These are phyloP conservation scores for Blastobotrys capitulatus DNA, from an alignment of 1,139 yeast genomes.

Conservation along the genomic window DNA sequence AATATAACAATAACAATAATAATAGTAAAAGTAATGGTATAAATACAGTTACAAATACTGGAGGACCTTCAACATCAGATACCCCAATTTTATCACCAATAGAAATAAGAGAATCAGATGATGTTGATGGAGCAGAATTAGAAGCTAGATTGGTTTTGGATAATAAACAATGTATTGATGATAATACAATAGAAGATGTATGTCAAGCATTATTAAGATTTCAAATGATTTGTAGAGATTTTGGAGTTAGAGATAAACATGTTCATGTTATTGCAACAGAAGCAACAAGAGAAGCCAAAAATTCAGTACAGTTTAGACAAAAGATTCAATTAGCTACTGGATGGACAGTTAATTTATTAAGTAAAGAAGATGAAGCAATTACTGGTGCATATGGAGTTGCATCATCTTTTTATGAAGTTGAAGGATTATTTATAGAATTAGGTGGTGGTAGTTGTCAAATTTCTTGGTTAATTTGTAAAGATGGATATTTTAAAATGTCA, in stretches of 20 bases:
- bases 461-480: constrained; percentile 54
- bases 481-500: constrained; percentile 51
- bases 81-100: not conserved
- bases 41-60: not conserved
- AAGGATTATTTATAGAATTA: constrained; percentile 60
- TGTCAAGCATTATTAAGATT: constrained; percentile 56
- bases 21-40: not conserved
- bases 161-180: constrained; percentile 44
- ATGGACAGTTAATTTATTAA: constrained; percentile 53
- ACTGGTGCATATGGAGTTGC: constrained; percentile 66
- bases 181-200: constrained; percentile 49
- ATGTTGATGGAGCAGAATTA: not conserved
- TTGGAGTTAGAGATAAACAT: constrained; percentile 53
- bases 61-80: not conserved
- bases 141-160: not conserved
- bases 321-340: constrained; percentile 50
- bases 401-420: constrained; percentile 54
- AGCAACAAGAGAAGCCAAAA: constrained; percentile 59
- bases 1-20: constrained; percentile 13
- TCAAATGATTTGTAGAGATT: constrained; percentile 58
- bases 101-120: not conserved
- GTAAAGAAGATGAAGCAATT: constrained; percentile 55
- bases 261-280: constrained; percentile 63
- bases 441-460: constrained; percentile 63
- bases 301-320: constrained; percentile 49